A percentile compares a stretch with the other conserved stretches of the same genome.
Conservation (phyloP, 345 rosid species). For the Erysimum cheiranthoides region DNA sequence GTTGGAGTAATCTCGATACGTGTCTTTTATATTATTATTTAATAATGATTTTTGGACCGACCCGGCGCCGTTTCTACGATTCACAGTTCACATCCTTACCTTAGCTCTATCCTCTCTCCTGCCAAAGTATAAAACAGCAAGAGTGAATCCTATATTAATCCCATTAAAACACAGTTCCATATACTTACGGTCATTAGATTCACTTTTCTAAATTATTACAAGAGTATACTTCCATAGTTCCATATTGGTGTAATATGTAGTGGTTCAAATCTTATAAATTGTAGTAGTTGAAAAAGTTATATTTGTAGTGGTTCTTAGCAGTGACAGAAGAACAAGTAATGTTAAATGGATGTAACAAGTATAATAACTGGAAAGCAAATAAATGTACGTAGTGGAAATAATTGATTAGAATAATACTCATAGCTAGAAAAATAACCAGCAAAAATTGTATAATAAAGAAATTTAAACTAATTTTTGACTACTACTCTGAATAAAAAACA, state of each 20-base stretch:
- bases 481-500: no score
- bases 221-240: background rate
- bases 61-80: conserved; percentile 42
- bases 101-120: conserved; percentile 13
- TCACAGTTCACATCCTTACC: conserved; percentile 40
- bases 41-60: conserved; percentile 20
- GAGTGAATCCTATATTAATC: conserved; percentile 2
- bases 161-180: background rate
- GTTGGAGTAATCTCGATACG: conserved; percentile 35
- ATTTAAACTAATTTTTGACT: no score
- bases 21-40: background rate
- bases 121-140: background rate
- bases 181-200: background rate
- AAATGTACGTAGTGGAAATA: background rate
- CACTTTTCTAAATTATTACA: background rate
- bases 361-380: background rate
- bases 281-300: background rate
- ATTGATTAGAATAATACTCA: background rate
- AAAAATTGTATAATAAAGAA: no score
- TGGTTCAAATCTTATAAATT: background rate
- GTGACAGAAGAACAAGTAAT: background rate
- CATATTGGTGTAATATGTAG: conserved; percentile 15
- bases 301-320: background rate
- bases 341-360: background rate
- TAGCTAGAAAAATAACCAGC: no score